Evolutionary conservation across 2,329 filamentous ascomycete species (phyloP).

Genomic region (Fusarium begoniae): DNA sequence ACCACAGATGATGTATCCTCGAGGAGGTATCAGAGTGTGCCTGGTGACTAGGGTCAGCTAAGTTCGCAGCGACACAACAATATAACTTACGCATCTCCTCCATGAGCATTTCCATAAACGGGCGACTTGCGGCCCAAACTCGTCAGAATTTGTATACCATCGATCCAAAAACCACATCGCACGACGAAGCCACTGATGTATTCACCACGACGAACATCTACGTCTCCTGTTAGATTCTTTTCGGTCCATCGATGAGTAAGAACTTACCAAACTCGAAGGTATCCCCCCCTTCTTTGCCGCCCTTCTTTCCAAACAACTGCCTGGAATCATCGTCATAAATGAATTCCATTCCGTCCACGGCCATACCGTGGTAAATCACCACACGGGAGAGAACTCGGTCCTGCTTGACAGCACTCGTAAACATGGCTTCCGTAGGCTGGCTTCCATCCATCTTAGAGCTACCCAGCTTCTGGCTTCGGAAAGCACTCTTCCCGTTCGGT

Average conservation of each 20-base stretch:
- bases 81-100: conserved; percentile 81
- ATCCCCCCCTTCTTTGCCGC: conserved; percentile 74
- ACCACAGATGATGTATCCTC: conserved; percentile 88
- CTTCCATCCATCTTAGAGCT: conserved; percentile 76
- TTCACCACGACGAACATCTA: conserved; percentile 86
- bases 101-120: conserved; percentile 81
- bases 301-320: conserved; percentile 86
- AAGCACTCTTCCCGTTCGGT: conserved; percentile 74
- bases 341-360: conserved; percentile 89
- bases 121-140: conserved; percentile 87
- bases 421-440: conserved; percentile 75
- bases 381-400: conserved; percentile 80
- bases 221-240: conserved; percentile 42
- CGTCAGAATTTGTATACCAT: conserved; percentile 89
- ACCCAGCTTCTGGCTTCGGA: conserved; percentile 78
- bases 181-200: conserved; percentile 87
- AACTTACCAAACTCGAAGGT: conserved; percentile 79
- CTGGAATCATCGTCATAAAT: conserved; percentile 86
- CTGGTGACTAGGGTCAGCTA: conserved; percentile 56
- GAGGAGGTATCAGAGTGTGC: conserved; percentile 86
- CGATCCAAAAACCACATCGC: conserved; percentile 82
- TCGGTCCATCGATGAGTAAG: not conserved
- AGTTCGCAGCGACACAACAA: not conserved
- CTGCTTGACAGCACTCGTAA: conserved; percentile 73
- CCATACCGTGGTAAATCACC: conserved; percentile 78